Evolutionary conservation across 164 flowering plant genomes (phyloP), one percentile per base, ranked within the genome.

Genomic region (Magnolia kwangsiensis): DNA sequence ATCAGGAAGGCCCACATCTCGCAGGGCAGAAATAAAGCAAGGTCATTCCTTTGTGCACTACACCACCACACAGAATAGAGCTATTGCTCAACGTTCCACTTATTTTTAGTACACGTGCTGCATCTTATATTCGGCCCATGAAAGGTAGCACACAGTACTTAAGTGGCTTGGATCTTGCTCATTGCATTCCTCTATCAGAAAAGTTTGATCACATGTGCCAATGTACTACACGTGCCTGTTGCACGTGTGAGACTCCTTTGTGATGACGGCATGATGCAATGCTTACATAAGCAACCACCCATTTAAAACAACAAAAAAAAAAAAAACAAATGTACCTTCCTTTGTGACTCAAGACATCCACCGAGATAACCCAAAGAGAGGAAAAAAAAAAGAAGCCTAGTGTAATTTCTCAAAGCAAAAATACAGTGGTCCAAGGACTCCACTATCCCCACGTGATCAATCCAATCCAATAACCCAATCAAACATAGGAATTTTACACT

Each of bases 221-320:
- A 65, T 49, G 2, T 4, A 2, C 23, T 11, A 59, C 64, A 77
- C 68, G 71, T 61, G 80, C 7, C 31, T 11, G 49, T 27, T 49
- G 20, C 71, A 63, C 59, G 67, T 64, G 69, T 23, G 14, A 66
- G 29, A n/a, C 61, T 18, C 9, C 63, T 63, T 29, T 13, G n/a
- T 68, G 85, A 77, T 84, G 84, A 86, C 89, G 83, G 75, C 90
- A 87, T 90, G 93, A 90, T 85, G 66, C 68, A 77, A 82, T 83
- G 88, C 90, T 82, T 74, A 23, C 77, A 77, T 88, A 82, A 90
- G 91, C 91, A 85, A 79, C 74, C 86, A 82, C 86, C 86, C 77
- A 77, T 67, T 24, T 13, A 63, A 21, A 74, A 74, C 0, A 37
- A 37, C 0, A 4, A 37, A 0, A 37, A 37, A 37, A 37, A 37